Evolutionary conservation across 257 asterid genomes (phyloP).

Genomic region (Ilex aquifolium): DNA sequence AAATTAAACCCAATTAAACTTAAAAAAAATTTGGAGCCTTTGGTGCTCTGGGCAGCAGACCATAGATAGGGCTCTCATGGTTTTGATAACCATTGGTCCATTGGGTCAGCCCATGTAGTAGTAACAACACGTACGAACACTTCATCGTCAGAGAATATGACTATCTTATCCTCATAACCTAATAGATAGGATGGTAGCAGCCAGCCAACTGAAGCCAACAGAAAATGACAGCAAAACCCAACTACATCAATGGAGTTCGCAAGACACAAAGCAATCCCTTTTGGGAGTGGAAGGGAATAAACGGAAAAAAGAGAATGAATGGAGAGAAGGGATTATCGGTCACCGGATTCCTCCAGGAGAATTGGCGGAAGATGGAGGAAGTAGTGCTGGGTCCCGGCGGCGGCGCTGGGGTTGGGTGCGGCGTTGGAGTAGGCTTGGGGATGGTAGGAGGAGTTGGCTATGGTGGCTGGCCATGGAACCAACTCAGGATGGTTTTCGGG

Average conservation of each 20-base stretch:
- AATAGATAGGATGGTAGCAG: too few species aligned
- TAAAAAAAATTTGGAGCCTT: too few species aligned
- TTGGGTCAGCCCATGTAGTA: too few species aligned
- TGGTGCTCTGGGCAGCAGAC: too few species aligned
- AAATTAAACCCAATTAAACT: neutral
- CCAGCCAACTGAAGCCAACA: neutral
- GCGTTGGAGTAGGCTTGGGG: constrained; percentile 71
- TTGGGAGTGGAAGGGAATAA: constrained; percentile 56
- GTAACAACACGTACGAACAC: too few species aligned
- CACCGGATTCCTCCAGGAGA: constrained; percentile 46
- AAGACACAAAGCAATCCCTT: constrained; percentile 29
- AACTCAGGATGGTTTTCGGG: constrained; percentile 49
- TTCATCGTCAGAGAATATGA: too few species aligned
- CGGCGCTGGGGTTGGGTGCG: constrained; percentile 78
- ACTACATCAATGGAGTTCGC: constrained; percentile 22
- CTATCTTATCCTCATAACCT: too few species aligned
- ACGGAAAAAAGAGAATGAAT: constrained; percentile 19
- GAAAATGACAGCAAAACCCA: constrained; percentile 30
- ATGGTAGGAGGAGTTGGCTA: constrained; percentile 58
- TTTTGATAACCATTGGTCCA: too few species aligned
- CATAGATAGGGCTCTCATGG: too few species aligned
- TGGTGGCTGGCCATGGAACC: constrained; percentile 57
- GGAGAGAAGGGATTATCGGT: constrained; percentile 33
- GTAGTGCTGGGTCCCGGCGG: constrained; percentile 66
- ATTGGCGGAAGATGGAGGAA: constrained; percentile 30